Evolutionary conservation across 257 asterid species (phyloP), one percentile per base, ranked within the genome.

Genomic region (Solanum ahanhuiri): DNA sequence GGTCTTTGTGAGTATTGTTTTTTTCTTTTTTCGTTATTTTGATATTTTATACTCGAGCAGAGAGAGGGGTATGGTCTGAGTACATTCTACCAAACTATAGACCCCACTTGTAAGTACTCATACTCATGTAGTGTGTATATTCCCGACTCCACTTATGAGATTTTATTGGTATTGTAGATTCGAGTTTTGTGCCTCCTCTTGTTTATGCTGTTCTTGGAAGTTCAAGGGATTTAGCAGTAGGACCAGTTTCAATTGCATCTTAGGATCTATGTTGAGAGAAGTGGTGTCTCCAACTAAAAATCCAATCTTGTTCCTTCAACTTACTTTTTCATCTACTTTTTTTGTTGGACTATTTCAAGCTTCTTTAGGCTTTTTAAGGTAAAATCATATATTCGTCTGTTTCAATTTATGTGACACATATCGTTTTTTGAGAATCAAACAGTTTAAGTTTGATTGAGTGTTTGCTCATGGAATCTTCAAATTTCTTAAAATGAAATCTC

Each of bases 271-370:
- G 98, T 87, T 93, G 82, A 92, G 95, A 69, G 94, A 93, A 89
- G 89, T 88, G 89, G 94, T 94, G 77, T 93, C 98, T 31, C 97
- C 97, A 5, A 43, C 85, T 28, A 73, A 86, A 83, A 92, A 94
- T 77, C 96, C 95, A 17, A 58, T 89, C 60, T 88, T 95, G 92
- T 95, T 94, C 87, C 98, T 95, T 87, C 96, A 94, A 85, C 93
- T 95, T 8, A 98, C 98, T 2, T 90, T 95, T 48, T 86, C 98
- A 85, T 90, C 98, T 1, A 95, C 98, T 9, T 92, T 95, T 83
- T 95, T 95, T 89, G 98, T 98, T 89, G 98, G 98, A 7, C 91
- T 95, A 82, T 92, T 93, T 85, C 98, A 95, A 88, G 93, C 98
- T 79, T 91, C 97, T 83, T 73, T 95, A 11, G 98, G 98, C 69